A percentile compares a stretch with the other conserved stretches of the same genome.
phyloP scores from a whole-genome alignment of 495 filamentous ascomycete species.

The Daldinia decipiens region DNA sequence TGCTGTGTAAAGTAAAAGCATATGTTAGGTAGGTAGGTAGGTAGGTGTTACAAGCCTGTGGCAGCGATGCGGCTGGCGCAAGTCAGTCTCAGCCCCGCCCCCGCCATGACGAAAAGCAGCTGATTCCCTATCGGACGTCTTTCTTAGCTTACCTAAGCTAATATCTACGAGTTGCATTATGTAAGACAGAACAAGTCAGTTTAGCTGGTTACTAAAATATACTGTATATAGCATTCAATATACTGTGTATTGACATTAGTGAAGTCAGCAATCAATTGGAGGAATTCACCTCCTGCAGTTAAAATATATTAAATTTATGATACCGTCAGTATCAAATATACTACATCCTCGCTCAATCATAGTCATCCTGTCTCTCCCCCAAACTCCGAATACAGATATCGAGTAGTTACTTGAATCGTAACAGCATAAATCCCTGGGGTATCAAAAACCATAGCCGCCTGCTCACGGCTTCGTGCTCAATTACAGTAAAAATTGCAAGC shows the following conservation, averaged over 20 bases:
- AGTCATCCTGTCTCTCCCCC: not conserved
- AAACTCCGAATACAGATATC: not conserved
- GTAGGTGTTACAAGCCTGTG: constrained; percentile 4
- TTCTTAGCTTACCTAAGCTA: constrained; percentile 10
- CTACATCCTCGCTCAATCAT: not conserved
- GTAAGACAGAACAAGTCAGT: not conserved
- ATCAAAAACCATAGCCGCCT: not conserved
- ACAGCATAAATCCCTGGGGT: not conserved
- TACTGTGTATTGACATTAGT: not conserved
- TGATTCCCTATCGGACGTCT: not conserved
- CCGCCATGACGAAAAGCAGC: constrained; percentile 35
- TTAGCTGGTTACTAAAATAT: no score
- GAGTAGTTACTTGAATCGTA: not conserved
- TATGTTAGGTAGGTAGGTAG: no score
- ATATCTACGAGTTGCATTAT: not conserved
- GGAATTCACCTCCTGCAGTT: not conserved
- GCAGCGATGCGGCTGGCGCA: constrained; percentile 5
- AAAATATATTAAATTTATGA: not conserved
- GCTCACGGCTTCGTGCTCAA: not conserved
- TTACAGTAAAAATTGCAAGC: not conserved
- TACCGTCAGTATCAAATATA: not conserved
- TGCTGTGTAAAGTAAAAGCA: not conserved
- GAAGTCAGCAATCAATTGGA: not conserved
- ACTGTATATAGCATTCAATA: not conserved
- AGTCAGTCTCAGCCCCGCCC: constrained; percentile 37